Base-by-base conservation (phyloP, 2,329 filamentous ascomycete genomes). In the Venturia oleaginea region DNA sequence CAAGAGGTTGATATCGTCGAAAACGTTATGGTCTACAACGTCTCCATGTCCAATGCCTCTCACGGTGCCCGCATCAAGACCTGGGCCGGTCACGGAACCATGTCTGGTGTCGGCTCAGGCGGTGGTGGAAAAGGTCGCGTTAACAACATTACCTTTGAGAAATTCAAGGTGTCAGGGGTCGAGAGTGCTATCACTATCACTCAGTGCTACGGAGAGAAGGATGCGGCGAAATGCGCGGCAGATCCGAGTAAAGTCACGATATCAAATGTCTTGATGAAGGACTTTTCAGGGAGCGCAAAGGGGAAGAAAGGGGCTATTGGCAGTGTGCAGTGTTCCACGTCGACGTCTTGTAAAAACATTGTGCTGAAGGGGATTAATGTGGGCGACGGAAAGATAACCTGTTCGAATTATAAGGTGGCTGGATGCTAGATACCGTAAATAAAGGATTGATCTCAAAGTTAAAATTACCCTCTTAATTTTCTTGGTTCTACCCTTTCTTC, bases 61-160 rank as follows among this genome's bases (percentile, higher is more conserved):
- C 83, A 87, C 67, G 85, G 83, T 27, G 86, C 86, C 0, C 82
- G 86, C 61, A 88, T 89, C 75, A 89, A 89, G 72, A 85, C 87
- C 62, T 89, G 86, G 86, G 84, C 86, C 0, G 83, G 83, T 19
- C 70, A 79, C 19, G 69, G 43, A 37, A 32, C 77, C 15, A 59
- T 51, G 37, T 24, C n/a, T 10, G 79, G 80, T 10, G 78, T 78
- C 0, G 72, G 85, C 11, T 80, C 81, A 46, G 81, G 79, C 15
- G 85, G 85, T 17, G 85, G 85, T 27, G 85, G 84, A 42, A 74
- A 72, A 15, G 84, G 86, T 10, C 76, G 77, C 62, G 85, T 88
- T 59, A 79, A 77, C 65, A 88, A 88, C 69, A 79, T 88, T 66
- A 87, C 84, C 1, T 88, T 85, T 70, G 81, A 86, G 62, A 77